Base-by-base conservation (phyloP, 345 rosid genomes). In the Atalantia buxifolia region DNA sequence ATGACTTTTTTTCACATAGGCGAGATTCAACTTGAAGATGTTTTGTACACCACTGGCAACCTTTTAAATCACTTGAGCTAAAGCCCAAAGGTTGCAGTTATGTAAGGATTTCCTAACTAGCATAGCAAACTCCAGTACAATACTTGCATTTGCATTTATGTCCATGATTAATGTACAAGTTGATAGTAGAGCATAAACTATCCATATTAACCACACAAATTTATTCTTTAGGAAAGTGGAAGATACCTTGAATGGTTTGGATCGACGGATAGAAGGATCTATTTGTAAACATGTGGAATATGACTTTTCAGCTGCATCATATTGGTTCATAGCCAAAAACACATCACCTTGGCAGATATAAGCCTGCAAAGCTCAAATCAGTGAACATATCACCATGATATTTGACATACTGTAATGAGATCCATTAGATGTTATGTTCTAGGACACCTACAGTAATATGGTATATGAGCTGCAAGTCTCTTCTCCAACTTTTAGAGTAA, bases 281-380 rank as follows among this genome's bases (percentile, higher is more conserved):
- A 93, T 85, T 62, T 85, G 85, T 69, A 91, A 71, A 86, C 92
- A 87, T 55, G 74, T 80, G 45, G 87, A 75, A 85, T 92, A 95
- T 12, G 91, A 88, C 81, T 85, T 87, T 83, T 92, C 89, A 3
- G 98, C 95, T 21, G 87, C 89, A 69, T 90, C 89, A 77, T 84
- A 92, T 68, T 87, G 84, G 77, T 83, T 88, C 87, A 89, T 86
- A 5, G 88, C 94, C 77, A 93, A 70, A 77, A 88, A 87, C 36
- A 85, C 86, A 90, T 95, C 97, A 77, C 98, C 98, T 86, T 93
- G 89, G 74, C 94, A 85, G n/a, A 93, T 67, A 61, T 93, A 85
- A 57, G 91, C 88, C 97, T 95, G 87, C 28, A 50, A 69, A 22
- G 77, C 48, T 27, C 22, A 25, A 69, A 30, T 13, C 2, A 24